Evolutionary conservation across 208 protist genomes (phyloP), one percentile per base, ranked within the genome.

Genomic region (Leishmania lainsoni): DNA sequence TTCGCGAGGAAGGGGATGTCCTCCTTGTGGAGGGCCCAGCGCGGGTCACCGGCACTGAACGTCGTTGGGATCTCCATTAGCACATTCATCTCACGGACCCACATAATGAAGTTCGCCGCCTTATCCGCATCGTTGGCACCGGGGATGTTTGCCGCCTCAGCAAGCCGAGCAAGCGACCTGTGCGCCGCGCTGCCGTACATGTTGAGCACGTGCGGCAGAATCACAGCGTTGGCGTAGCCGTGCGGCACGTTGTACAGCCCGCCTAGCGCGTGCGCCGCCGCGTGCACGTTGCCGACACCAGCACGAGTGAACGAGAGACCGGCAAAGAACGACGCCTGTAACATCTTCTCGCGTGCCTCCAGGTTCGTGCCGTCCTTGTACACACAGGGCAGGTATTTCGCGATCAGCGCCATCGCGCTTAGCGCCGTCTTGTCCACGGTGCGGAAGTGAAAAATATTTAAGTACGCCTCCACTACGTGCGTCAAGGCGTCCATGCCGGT

Each of bases 401-500:
- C 87, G 26, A 95, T 81, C 16, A 95, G 85, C 49, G 86, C 74
- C 35, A 91, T 86, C 14, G 90, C 85, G 59, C 71, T 56, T 8
- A 91, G 42, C 26, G 93, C 87, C 26, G 94, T 79, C 51, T 69
- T 45, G 56, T 95, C 85, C 14, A 93, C 87, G 45, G 84, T 59
- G 39, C 76, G 79, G 61, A 85, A 87, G 65, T 93, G 92, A 58
- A 86, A 92, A 32, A 86, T 63, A 74, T 89, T 91, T 10, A 86
- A 83, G 80, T 95, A 97, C 17, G 92, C 54, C 88, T 98, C 95
- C 45, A 97, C 86, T 16, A 86, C 89, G 83, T 98, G 95, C 48
- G 89, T 94, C 56, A 98, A 86, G 26, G 94, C 90, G 78, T 98
- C 95, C 79, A 97, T 87, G 63, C 94, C 95, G 39, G 94, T 96